These are phyloP conservation scores for Yamadazyma tumulicola DNA, from an alignment of 805 yeast genomes.

Conservation along the genomic window DNA sequence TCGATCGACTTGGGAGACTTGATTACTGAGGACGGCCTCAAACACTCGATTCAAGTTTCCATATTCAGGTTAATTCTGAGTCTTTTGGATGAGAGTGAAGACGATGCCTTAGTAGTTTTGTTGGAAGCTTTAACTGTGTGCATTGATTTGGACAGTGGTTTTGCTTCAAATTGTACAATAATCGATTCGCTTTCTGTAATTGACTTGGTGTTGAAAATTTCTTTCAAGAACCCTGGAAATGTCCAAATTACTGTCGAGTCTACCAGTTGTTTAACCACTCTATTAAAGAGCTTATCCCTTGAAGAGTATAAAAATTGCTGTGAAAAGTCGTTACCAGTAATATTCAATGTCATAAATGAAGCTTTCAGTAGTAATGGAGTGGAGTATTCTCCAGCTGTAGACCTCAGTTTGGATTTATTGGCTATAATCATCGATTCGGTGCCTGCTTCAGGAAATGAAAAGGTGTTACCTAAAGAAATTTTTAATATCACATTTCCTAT, in stretches of 20 bases:
- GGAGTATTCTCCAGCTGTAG: conserved; percentile 60
- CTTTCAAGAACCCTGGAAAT: conserved; percentile 72
- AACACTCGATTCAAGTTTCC: conserved; percentile 25
- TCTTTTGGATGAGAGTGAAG: conserved; percentile 62
- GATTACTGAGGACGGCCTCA: conserved; percentile 8
- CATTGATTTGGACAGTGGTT: conserved; percentile 34
- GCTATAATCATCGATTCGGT: conserved; percentile 46
- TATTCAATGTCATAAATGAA: conserved; percentile 36
- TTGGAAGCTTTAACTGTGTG: conserved; percentile 66
- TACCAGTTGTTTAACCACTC: conserved; percentile 60
- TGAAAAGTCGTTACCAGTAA: conserved; percentile 49
- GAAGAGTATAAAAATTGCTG: conserved; percentile 46
- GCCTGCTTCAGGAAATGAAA: conserved; percentile 1
- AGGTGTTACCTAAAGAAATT: conserved; percentile 34
- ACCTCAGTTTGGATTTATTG: conserved; percentile 56
- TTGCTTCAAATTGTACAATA: conserved; percentile 19
- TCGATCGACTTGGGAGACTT: conserved; percentile 16
- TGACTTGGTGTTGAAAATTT: conserved; percentile 56
- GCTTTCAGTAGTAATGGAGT: conserved; percentile 18
- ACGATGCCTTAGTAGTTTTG: conserved; percentile 73
- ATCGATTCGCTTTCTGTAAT: conserved; percentile 34
- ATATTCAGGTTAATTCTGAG: conserved; percentile 38
- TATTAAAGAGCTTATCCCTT: conserved; percentile 47
- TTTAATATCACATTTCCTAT: conserved; percentile 43
- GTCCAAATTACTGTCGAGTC: conserved; percentile 65